Evolutionary conservation across 768 basidiomycete species (phyloP).

Genomic region (Leccinum longicurvipes): DNA sequence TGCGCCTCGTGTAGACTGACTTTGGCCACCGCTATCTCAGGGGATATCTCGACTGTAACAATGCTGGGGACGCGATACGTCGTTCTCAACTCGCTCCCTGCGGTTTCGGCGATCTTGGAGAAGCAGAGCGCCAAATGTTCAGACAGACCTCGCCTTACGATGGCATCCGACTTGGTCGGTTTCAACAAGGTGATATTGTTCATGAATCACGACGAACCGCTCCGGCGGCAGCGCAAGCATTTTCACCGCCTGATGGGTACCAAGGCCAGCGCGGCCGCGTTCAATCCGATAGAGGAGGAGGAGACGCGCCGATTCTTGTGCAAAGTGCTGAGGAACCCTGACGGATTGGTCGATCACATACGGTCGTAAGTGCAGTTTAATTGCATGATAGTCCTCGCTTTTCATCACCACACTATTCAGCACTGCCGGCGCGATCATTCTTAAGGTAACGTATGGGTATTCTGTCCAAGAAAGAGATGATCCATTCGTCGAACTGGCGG

Average conservation of each 20-base stretch:
- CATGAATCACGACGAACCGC: constrained; percentile 1
- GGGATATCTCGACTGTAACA: constrained; percentile 15
- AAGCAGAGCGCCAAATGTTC: constrained; percentile 55
- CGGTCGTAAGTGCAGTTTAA: constrained; percentile 14
- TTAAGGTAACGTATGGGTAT: constrained; percentile 42
- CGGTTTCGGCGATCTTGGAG: constrained; percentile 48
- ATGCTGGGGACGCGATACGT: constrained; percentile 47
- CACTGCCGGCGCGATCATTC: constrained; percentile 25
- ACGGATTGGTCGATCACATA: constrained; percentile 16
- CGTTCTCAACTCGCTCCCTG: constrained; percentile 46
- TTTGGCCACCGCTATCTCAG: constrained; percentile 11
- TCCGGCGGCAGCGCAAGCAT: constrained; percentile 15
- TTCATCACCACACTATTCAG: constrained; percentile 1
- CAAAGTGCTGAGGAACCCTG: constrained; percentile 17
- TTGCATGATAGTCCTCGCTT: background rate
- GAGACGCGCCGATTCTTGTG: constrained; percentile 18
- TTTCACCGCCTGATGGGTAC: constrained; percentile 9
- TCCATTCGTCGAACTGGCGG: constrained; percentile 32
- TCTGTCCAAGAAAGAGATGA: constrained; percentile 34
- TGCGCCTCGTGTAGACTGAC: constrained; percentile 3
- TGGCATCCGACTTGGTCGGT: constrained; percentile 23
- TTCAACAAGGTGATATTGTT: constrained; percentile 6
- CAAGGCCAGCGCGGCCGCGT: constrained; percentile 4
- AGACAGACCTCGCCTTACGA: constrained; percentile 13
- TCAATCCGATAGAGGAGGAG: constrained; percentile 17